Base-by-base conservation (phyloP, 2,329 filamentous ascomycete genomes). In the Claviceps pusilla region DNA sequence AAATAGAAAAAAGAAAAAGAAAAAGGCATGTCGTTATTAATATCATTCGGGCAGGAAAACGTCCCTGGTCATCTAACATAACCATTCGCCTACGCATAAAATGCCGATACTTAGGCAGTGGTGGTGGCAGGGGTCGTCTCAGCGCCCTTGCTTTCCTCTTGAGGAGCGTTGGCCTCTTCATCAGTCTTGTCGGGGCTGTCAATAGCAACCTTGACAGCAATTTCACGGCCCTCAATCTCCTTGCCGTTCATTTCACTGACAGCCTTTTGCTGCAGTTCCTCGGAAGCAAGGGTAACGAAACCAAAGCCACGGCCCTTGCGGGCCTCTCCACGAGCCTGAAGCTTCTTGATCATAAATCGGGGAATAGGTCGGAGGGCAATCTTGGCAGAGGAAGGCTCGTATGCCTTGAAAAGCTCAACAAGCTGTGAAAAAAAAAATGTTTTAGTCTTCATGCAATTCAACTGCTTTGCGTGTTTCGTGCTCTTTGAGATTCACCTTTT, bases 311-410 rank as follows among this genome's bases (percentile, higher is more conserved):
- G 93, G 58, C 93, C 93, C 85, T 98, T 98, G 77, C 93, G 93
- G 65, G 91, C 84, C 77, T 98, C 93, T 68, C 90, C 90, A 69
- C 93, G 91, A 66, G 91, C 90, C 76, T 95, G 90, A 59, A 98
- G 88, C 82, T 98, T 98, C 86, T 96, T 96, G 76, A 98, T 93
- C 93, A 98, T 98, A 79, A 97, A 98, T 66, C 91, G 90, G 63
- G 93, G 93, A 63, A 98, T 98, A 52, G 93, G 93, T 65, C 93
- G 91, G 64, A 98, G 88, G 62, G 93, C 93, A 68, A 98, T 97
- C 83, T 97, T 98, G 72, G 93, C 91, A 60, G 89, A 94, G 63
- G 86, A 85, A 58, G 93, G 93, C 68, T 89, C 80, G 77, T 96
- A 98, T 59, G 83, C 87, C 66, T 82, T 79, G 75, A 98, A 98